Conservation (phyloP, 441 rosid species). For the Brassica balearica region DNA sequence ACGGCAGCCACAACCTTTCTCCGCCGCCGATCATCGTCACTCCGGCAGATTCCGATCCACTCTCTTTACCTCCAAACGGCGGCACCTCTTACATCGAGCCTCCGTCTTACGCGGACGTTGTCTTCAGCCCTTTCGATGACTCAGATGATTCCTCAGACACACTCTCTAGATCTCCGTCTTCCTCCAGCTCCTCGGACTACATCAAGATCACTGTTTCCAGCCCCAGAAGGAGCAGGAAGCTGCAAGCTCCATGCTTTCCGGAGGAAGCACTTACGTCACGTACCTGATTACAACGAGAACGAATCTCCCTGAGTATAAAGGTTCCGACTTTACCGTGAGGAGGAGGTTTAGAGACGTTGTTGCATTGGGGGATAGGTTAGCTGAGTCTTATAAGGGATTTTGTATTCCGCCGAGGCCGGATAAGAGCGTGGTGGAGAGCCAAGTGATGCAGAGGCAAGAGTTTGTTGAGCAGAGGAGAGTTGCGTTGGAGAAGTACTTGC, state of each 20-base stretch:
- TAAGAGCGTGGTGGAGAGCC: conserved; percentile 84
- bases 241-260: conserved; percentile 76
- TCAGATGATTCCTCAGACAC: conserved; percentile 46
- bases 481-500: conserved; percentile 78
- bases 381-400: conserved; percentile 77
- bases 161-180: conserved; percentile 61
- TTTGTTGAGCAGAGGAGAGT: conserved; percentile 88
- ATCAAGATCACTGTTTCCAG: conserved; percentile 76
- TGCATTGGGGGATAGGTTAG: conserved; percentile 71
- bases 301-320: conserved; percentile 64
- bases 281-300: conserved; percentile 80
- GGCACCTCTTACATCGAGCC: conserved; percentile 73
- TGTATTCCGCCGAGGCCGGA: conserved; percentile 86
- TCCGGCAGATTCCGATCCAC: conserved; percentile 76
- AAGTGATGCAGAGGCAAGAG: conserved; percentile 93
- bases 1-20: conserved; percentile 49
- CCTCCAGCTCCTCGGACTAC: conserved; percentile 53
- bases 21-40: conserved; percentile 51
- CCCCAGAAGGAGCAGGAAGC: conserved; percentile 74
- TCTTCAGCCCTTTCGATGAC: conserved; percentile 72
- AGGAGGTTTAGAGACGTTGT: conserved; percentile 80
- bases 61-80: conserved; percentile 38
- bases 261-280: conserved; percentile 66
- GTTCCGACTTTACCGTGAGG: conserved; percentile 72
- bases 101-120: conserved; percentile 74